Evolutionary conservation across 768 basidiomycete species (phyloP).

Genomic region (Gymnopilus dilepis): DNA sequence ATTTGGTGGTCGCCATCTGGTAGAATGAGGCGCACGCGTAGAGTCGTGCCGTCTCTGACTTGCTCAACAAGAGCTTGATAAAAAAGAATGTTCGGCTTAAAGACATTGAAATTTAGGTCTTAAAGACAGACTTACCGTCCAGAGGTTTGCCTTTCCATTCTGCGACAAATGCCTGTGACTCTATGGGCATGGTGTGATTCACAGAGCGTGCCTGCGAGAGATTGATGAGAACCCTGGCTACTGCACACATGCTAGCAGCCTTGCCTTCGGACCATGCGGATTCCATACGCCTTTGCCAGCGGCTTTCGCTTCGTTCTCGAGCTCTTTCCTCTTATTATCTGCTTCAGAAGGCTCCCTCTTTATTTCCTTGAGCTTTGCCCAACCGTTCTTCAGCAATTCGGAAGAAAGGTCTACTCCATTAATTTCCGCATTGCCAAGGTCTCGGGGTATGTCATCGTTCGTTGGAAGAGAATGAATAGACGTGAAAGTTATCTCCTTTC

Average conservation of each 20-base stretch:
- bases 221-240: constrained; percentile 1
- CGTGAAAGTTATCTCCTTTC: constrained; percentile 88
- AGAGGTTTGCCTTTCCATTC: constrained; percentile 93
- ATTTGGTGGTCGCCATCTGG: constrained; percentile 91
- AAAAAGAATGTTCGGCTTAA: constrained; percentile 8
- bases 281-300: constrained; percentile 89
- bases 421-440: constrained; percentile 79
- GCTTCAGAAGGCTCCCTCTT: constrained; percentile 86
- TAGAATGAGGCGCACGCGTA: constrained; percentile 87
- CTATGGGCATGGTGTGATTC: constrained; percentile 86
- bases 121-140: constrained; percentile 61
- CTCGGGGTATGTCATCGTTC: constrained; percentile 77
- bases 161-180: constrained; percentile 86
- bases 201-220: constrained; percentile 66
- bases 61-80: constrained; percentile 92
- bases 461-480: constrained; percentile 81
- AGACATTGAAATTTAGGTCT: neutral
- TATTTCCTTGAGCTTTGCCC: constrained; percentile 89
- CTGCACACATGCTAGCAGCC: constrained; percentile 4
- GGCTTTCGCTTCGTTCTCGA: constrained; percentile 77
- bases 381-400: constrained; percentile 87
- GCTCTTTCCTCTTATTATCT: constrained; percentile 69
- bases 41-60: constrained; percentile 90
- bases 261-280: constrained; percentile 74
- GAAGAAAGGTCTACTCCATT: constrained; percentile 72